Evolutionary conservation across 495 filamentous ascomycete species (phyloP).

Genomic region (Clavariopsis aquatica): DNA sequence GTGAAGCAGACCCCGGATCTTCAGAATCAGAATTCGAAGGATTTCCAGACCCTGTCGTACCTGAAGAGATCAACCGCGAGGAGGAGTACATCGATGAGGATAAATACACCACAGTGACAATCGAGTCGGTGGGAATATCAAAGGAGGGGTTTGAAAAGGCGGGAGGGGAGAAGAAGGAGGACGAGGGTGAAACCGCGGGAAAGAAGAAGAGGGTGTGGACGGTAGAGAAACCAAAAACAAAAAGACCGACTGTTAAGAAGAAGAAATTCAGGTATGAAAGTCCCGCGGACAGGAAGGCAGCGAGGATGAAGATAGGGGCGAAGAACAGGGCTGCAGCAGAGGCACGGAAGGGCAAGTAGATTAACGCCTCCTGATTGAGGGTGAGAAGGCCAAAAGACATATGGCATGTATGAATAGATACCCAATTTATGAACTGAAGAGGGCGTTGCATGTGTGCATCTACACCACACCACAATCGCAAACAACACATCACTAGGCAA

Average conservation of each 20-base stretch:
- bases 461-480: neutral
- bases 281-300: constrained; percentile 71
- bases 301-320: constrained; percentile 55
- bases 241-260: constrained; percentile 71
- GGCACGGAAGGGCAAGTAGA: constrained; percentile 22
- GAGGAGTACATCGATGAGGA: constrained; percentile 97
- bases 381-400: neutral
- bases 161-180: constrained; percentile 49
- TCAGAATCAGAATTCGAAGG: constrained; percentile 64
- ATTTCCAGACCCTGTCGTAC: constrained; percentile 49
- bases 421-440: neutral
- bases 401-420: neutral
- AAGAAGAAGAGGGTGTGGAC: constrained; percentile 45
- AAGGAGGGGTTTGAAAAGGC: constrained; percentile 63
- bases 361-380: neutral
- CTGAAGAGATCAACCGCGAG: constrained; percentile 63
- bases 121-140: constrained; percentile 84
- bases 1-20: constrained; percentile 43
- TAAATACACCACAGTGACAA: constrained; percentile 87
- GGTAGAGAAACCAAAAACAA: constrained; percentile 57
- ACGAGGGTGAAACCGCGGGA: constrained; percentile 36
- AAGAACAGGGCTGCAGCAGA: constrained; percentile 19
- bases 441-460: neutral
- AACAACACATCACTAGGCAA: neutral
- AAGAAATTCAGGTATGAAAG: constrained; percentile 91